These are phyloP conservation scores for Cymbidium sinense DNA, from an alignment of 106 monocot genomes.

Conservation along the genomic window DNA sequence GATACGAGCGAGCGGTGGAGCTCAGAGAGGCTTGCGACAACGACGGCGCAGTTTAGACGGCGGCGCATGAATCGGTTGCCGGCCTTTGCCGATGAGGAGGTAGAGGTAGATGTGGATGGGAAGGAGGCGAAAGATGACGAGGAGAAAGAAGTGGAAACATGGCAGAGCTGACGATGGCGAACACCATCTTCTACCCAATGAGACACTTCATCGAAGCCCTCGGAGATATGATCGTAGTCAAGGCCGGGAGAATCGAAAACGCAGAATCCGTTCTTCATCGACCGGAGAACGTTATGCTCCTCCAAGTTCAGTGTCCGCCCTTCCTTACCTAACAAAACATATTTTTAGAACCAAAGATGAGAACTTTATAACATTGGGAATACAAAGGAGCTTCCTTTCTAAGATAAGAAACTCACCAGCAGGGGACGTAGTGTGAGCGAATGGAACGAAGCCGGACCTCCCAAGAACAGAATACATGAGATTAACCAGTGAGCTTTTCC, in stretches of 20 bases:
- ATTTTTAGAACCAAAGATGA: neutral
- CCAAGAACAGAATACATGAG: slow-evolving; percentile 68
- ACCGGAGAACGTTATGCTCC: slow-evolving; percentile 67
- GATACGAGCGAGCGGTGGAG: slow-evolving; percentile 21
- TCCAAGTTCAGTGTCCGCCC: slow-evolving; percentile 44
- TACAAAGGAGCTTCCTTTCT: neutral
- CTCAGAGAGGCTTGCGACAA: slow-evolving; percentile 45
- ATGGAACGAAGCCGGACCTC: slow-evolving; percentile 48
- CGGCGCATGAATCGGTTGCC: slow-evolving; percentile 33
- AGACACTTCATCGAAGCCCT: slow-evolving; percentile 40
- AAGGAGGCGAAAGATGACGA: neutral
- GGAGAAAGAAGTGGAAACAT: neutral
- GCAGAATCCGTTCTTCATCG: slow-evolving; percentile 55
- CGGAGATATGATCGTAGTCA: slow-evolving; percentile 18
- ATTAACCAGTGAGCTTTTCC: slow-evolving; percentile 56
- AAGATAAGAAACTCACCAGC: neutral
- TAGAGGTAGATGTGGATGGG: neutral
- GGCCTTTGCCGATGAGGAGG: slow-evolving; percentile 3
- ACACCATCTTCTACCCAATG: slow-evolving; percentile 53
- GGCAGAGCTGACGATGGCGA: slow-evolving; percentile 53
- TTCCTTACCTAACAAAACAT: slow-evolving; percentile 21
- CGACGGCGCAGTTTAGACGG: slow-evolving; percentile 38
- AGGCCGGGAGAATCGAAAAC: slow-evolving; percentile 61
- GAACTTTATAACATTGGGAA: neutral
- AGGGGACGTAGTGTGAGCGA: slow-evolving; percentile 36